phyloP scores from a whole-genome alignment of 2,329 filamentous ascomycete species.

The Paracoccidioides brasiliensis region DNA sequence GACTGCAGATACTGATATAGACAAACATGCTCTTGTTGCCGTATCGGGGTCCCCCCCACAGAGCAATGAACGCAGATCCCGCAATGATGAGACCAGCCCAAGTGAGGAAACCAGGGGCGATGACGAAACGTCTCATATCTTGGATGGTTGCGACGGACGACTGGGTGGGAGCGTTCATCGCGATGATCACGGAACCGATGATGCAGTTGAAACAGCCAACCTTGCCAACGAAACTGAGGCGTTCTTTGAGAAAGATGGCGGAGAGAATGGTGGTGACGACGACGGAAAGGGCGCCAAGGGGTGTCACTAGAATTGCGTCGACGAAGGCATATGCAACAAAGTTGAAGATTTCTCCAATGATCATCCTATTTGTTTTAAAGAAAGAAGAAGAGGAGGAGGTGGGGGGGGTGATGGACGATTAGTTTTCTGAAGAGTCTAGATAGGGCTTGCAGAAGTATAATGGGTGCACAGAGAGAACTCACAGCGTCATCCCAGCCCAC shows the following conservation, averaged over 20 bases:
- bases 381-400: no score
- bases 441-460: not conserved
- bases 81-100: slow-evolving; percentile 76
- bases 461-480: not conserved
- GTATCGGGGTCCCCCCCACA: slow-evolving; percentile 75
- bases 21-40: slow-evolving; percentile 97
- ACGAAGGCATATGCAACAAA: slow-evolving; percentile 95
- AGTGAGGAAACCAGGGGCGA: slow-evolving; percentile 70
- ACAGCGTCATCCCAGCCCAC: slow-evolving; percentile 54
- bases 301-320: slow-evolving; percentile 89
- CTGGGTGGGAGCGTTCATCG: slow-evolving; percentile 78
- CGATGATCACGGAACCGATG: slow-evolving; percentile 82
- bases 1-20: slow-evolving; percentile 90
- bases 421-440: not conserved
- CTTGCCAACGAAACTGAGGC: slow-evolving; percentile 89
- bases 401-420: no score
- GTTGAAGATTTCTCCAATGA: slow-evolving; percentile 90
- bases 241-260: slow-evolving; percentile 89
- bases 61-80: slow-evolving; percentile 55
- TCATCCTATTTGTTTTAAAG: slow-evolving; percentile 58
- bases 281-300: slow-evolving; percentile 78
- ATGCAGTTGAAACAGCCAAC: slow-evolving; percentile 94
- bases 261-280: slow-evolving; percentile 85
- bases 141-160: slow-evolving; percentile 79
- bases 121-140: slow-evolving; percentile 79